A percentile compares a stretch with the other conserved stretches of the same genome.
phyloP scores from a whole-genome alignment of 2,329 filamentous ascomycete species.

The Chalaropsis thielavioides region DNA sequence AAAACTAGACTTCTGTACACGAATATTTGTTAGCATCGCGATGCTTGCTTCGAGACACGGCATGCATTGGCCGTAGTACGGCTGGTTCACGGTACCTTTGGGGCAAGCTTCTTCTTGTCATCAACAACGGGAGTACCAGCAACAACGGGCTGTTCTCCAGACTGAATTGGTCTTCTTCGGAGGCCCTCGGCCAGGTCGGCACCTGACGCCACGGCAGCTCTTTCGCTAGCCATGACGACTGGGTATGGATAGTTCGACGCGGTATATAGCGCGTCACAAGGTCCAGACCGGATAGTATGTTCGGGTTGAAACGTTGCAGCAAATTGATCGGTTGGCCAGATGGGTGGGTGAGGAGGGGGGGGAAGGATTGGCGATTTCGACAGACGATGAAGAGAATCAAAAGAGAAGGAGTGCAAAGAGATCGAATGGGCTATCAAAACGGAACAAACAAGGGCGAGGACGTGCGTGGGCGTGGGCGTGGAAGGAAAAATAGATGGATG shows the following conservation, averaged over 20 bases:
- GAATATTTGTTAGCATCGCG: constrained; percentile 3
- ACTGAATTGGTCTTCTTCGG: constrained; percentile 37
- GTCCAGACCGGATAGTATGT: background rate
- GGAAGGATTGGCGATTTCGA: constrained; percentile 1
- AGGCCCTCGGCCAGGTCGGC: constrained; percentile 43
- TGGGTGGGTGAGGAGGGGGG: background rate
- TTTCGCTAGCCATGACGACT: constrained; percentile 37
- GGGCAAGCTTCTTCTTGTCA: constrained; percentile 44
- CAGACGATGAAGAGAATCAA: constrained; percentile 12
- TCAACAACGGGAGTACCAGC: constrained; percentile 28
- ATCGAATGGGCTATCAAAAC: constrained; percentile 19
- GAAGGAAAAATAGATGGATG: background rate
- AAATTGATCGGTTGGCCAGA: background rate
- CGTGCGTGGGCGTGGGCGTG: background rate
- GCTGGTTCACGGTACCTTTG: constrained; percentile 34
- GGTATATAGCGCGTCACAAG: background rate
- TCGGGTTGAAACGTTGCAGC: background rate
- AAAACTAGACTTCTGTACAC: constrained; percentile 39
- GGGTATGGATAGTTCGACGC: background rate
- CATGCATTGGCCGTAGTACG: background rate
- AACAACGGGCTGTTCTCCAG: constrained; percentile 5
- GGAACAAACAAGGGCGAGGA: constrained; percentile 10
- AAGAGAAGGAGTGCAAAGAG: constrained; percentile 16
- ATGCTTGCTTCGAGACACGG: background rate
- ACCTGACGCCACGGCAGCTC: constrained; percentile 44